These are phyloP conservation scores for Diaporthe australafricana DNA, from an alignment of 2,329 filamentous ascomycete genomes.

Conservation along the genomic window DNA sequence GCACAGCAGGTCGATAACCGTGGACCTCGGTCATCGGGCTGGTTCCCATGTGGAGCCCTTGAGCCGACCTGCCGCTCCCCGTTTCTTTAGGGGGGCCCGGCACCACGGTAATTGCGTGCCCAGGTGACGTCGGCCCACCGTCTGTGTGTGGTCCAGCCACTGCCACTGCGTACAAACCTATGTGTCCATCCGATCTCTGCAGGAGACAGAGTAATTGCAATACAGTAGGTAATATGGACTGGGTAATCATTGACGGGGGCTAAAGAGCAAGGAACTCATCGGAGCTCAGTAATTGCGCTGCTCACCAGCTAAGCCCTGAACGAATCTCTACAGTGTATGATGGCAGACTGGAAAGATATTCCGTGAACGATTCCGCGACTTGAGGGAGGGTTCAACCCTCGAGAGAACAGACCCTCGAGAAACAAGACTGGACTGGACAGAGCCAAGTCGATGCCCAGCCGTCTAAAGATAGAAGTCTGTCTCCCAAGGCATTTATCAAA, in stretches of 20 bases:
- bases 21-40: constrained; percentile 32
- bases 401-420: too few species aligned
- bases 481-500: background rate
- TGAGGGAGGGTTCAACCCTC: constrained; percentile 7
- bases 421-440: background rate
- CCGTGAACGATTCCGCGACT: background rate
- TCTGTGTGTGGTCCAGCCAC: background rate
- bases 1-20: constrained; percentile 25
- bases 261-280: background rate
- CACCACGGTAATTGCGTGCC: too few species aligned
- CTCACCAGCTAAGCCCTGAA: background rate
- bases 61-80: constrained; percentile 27
- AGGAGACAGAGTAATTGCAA: background rate
- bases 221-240: background rate
- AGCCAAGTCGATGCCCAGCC: background rate
- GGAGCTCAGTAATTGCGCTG: background rate
- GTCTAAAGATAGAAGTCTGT: constrained; percentile 19
- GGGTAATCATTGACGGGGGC: background rate
- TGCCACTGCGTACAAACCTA: background rate
- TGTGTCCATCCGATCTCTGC: constrained; percentile 19
- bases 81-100: background rate
- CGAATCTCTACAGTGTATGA: background rate
- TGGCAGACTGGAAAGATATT: too few species aligned
- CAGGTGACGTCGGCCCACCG: constrained; percentile 12
- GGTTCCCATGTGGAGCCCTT: constrained; percentile 31